Conservation (phyloP, 345 rosid species). For the Salix dunnii region DNA sequence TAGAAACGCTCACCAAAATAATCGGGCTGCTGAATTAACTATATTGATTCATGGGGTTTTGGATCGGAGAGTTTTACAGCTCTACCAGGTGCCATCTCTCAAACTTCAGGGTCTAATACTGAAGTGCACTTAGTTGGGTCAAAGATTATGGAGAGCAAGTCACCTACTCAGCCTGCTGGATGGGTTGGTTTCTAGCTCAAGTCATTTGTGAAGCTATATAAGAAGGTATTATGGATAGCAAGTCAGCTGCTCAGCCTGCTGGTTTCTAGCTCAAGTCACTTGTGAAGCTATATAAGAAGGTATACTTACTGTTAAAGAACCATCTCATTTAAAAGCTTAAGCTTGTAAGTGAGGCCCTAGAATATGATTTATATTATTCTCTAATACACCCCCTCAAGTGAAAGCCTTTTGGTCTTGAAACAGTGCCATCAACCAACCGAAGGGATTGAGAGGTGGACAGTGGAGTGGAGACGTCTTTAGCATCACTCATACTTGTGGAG, state of each 20-base stretch:
- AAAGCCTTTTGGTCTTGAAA: too few relatives aligned
- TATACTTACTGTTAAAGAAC: too few relatives aligned
- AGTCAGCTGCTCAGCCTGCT: constrained; percentile 67
- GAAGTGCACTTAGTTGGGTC: constrained; percentile 47
- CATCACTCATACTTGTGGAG: too few relatives aligned
- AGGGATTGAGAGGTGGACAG: too few relatives aligned
- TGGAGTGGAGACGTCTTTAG: too few relatives aligned
- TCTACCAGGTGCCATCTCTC: constrained; percentile 34
- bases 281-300: background rate
- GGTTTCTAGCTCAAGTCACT: constrained; percentile 56
- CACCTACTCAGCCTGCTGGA: constrained; percentile 80
- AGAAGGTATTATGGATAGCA: constrained; percentile 30
- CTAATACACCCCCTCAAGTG: too few relatives aligned
- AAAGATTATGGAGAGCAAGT: constrained; percentile 43
- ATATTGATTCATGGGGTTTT: constrained; percentile 73
- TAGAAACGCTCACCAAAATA: constrained; percentile 39
- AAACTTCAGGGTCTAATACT: constrained; percentile 27
- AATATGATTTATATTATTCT: too few relatives aligned
- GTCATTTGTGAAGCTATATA: background rate
- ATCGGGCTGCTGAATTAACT: constrained; percentile 46
- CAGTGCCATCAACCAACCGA: too few relatives aligned
- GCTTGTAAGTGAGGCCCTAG: too few relatives aligned
- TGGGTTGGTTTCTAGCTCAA: constrained; percentile 87
- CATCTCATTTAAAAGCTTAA: too few relatives aligned
- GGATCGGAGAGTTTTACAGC: constrained; percentile 74